Conservation (phyloP, 176 grass and related monocot species). For the Poa pratensis region DNA sequence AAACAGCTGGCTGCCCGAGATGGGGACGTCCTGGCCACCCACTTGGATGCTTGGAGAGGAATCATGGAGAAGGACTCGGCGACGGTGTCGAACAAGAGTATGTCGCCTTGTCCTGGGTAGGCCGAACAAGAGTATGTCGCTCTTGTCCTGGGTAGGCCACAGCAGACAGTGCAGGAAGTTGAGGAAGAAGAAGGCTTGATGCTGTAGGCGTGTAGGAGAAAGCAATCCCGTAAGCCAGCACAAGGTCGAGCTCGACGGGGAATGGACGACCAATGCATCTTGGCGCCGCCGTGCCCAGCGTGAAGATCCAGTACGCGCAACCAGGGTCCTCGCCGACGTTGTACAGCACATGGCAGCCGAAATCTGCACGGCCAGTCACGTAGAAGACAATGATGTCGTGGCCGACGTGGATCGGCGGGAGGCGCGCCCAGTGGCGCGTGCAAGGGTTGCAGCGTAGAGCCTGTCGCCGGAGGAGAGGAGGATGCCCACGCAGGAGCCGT, state of each 20-base stretch:
- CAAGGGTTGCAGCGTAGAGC: background rate
- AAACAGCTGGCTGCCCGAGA: background rate
- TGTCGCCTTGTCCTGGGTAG: background rate
- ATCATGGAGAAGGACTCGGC: background rate
- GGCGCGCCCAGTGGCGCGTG: background rate
- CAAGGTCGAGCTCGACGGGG: background rate
- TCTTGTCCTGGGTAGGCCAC: background rate
- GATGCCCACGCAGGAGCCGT: conserved; percentile 5
- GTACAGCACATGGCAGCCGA: background rate
- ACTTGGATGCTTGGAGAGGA: background rate
- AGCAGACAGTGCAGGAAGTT: background rate
- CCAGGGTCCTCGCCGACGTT: background rate
- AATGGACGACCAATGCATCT: background rate
- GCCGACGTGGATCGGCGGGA: background rate
- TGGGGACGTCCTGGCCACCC: background rate
- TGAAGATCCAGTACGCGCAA: background rate
- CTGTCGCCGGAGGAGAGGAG: background rate
- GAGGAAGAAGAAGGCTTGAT: background rate
- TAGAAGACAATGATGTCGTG: background rate
- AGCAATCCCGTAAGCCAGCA: background rate
- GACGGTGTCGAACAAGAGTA: background rate
- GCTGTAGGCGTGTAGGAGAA: no score
- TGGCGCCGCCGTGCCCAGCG: background rate
- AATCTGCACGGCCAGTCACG: background rate
- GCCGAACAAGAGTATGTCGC: no score